Conservation (phyloP, 306 rosid genomes). For the Quercus alba region DNA sequence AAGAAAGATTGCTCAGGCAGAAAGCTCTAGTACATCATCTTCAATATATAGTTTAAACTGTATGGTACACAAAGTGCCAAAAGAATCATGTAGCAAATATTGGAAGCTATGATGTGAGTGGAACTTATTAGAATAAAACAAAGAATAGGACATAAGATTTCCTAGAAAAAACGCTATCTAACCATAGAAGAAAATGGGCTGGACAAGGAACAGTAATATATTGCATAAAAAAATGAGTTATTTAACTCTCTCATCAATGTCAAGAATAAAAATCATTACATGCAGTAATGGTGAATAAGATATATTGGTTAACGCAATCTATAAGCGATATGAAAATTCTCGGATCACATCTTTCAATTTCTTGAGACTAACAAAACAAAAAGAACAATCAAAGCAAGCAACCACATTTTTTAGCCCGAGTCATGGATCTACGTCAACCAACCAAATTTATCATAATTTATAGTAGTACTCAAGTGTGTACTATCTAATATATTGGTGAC, state of each 20-base stretch:
- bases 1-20: slow-evolving; percentile 43
- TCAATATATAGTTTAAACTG: slow-evolving; percentile 39
- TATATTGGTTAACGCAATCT: neutral
- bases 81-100: slow-evolving; percentile 85
- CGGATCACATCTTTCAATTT: neutral
- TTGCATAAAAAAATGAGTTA: neutral
- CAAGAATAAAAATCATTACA: neutral
- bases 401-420: too few species aligned
- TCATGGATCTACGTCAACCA: neutral
- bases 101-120: slow-evolving; percentile 68
- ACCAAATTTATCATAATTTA: neutral
- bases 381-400: slow-evolving; percentile 4
- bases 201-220: slow-evolving; percentile 13
- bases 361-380: neutral
- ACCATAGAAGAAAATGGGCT: too few species aligned
- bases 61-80: slow-evolving; percentile 76
- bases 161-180: too few species aligned
- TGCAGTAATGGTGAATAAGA: neutral
- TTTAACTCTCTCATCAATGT: neutral
- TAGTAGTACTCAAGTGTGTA: neutral
- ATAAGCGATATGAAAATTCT: neutral
- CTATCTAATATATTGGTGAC: neutral
- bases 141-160: neutral
- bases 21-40: slow-evolving; percentile 42
- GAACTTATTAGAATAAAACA: slow-evolving; percentile 9